Conservation (phyloP, 805 yeast genomes). For the Peterozyma toletana region DNA sequence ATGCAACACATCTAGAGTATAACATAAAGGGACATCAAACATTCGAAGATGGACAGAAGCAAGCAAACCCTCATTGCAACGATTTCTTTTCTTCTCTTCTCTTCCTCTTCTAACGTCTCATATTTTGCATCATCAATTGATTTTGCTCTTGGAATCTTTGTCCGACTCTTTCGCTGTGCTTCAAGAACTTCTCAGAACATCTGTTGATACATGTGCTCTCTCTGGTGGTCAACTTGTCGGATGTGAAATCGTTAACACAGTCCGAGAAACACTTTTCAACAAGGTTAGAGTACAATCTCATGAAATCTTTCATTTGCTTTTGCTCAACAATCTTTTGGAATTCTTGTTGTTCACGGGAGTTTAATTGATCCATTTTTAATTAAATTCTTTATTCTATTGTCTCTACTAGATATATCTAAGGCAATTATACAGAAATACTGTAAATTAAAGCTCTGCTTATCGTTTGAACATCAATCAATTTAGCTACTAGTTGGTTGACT, state of each 20-base stretch:
- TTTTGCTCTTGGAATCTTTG: slow-evolving; percentile 99
- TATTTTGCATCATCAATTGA: slow-evolving; percentile 62
- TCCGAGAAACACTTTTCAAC: slow-evolving; percentile 96
- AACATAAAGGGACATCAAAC: too few relatives aligned
- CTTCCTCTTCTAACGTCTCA: slow-evolving; percentile 25
- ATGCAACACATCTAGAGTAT: too few relatives aligned
- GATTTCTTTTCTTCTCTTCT: too few relatives aligned
- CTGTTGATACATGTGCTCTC: slow-evolving; percentile 82
- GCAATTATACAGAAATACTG: background rate
- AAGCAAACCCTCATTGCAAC: too few relatives aligned
- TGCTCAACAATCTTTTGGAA: slow-evolving; percentile 93
- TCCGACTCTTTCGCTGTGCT: slow-evolving; percentile 97
- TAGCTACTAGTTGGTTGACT: too few relatives aligned
- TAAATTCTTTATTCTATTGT: background rate
- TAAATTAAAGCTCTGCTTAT: too few relatives aligned
- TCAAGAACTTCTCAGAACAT: slow-evolving; percentile 96
- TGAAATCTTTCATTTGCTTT: slow-evolving; percentile 98
- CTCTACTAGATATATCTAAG: background rate
- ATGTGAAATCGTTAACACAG: slow-evolving; percentile 98
- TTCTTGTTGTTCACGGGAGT: slow-evolving; percentile 93
- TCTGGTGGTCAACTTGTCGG: slow-evolving; percentile 75
- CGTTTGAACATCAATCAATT: too few relatives aligned
- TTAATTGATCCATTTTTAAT: slow-evolving; percentile 80
- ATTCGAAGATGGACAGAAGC: too few relatives aligned
- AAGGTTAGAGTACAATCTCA: slow-evolving; percentile 90